phyloP scores from a whole-genome alignment of 2,329 filamentous ascomycete genomes.

The Ascochyta fabae region DNA sequence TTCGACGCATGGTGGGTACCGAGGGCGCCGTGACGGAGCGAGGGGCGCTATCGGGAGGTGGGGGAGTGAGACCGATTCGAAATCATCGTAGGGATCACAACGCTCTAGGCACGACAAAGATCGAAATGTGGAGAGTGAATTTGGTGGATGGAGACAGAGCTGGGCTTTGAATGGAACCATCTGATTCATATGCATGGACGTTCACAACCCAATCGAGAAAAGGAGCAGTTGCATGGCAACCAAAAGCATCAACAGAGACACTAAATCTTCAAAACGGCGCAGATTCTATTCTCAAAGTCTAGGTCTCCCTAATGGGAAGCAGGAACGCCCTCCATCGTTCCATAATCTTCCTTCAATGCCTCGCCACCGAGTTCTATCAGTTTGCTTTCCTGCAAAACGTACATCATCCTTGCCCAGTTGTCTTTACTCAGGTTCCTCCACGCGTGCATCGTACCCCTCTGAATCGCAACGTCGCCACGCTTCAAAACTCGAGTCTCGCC shows the following conservation, averaged over 20 bases:
- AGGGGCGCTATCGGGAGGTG: constrained; percentile 28
- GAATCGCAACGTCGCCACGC: constrained; percentile 46
- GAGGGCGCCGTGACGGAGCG: constrained; percentile 6
- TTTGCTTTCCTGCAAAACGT: constrained; percentile 39
- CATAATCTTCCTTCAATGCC: constrained; percentile 38
- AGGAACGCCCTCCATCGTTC: constrained; percentile 40
- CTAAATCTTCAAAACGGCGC: neutral
- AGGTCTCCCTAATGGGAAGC: constrained; percentile 26
- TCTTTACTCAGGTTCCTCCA: constrained; percentile 42
- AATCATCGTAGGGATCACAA: neutral
- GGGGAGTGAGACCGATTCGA: constrained; percentile 8
- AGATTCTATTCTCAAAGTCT: neutral
- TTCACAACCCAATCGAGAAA: neutral
- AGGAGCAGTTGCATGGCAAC: neutral
- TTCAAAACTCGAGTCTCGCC: constrained; percentile 46
- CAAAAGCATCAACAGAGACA: no score
- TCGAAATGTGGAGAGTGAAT: no score
- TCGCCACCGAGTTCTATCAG: constrained; percentile 34
- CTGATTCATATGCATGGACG: neutral
- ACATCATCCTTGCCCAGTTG: constrained; percentile 41
- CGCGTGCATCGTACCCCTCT: constrained; percentile 50
- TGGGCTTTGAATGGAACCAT: no score
- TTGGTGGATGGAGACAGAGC: no score
- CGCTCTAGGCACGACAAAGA: neutral
- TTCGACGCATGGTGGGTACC: constrained; percentile 17